Percentiles rank a stretch among this genome's conserved stretches.
Evolutionary conservation across 768 basidiomycete genomes (phyloP).

Genomic region (Pholiota molesta): DNA sequence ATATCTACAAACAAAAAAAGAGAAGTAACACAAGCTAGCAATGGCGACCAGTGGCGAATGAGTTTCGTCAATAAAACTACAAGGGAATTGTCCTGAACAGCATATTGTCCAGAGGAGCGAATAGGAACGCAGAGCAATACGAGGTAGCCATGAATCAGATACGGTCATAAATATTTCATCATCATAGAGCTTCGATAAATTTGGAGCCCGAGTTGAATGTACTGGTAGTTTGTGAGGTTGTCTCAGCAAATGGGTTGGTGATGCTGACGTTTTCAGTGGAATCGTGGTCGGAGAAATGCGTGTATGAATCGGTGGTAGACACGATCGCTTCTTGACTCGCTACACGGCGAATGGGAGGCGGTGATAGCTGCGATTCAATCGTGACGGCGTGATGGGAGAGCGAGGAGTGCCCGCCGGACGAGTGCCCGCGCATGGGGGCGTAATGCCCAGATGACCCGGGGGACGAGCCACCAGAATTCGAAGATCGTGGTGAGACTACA

Average conservation of each 20-base stretch:
- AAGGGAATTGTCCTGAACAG: not conserved
- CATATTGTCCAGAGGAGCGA: not conserved
- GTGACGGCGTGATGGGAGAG: not conserved
- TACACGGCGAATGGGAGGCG: conserved; percentile 18
- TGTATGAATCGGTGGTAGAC: conserved; percentile 14
- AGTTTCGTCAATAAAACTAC: no score
- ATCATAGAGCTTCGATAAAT: conserved; percentile 49
- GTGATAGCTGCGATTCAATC: conserved; percentile 3
- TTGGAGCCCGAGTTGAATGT: conserved; percentile 50
- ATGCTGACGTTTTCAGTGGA: conserved; percentile 17
- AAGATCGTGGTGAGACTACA: not conserved
- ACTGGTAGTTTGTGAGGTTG: conserved; percentile 1
- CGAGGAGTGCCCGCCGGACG: not conserved
- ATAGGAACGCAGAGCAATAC: not conserved
- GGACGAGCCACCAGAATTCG: not conserved
- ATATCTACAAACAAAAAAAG: not conserved
- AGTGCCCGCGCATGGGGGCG: not conserved
- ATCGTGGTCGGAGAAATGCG: conserved; percentile 10
- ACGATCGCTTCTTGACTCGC: conserved; percentile 13
- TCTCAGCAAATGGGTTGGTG: conserved; percentile 29
- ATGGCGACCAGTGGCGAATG: not conserved
- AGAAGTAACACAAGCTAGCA: not conserved
- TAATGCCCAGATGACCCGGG: not conserved
- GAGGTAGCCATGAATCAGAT: not conserved
- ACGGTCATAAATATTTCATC: conserved; percentile 14